Percentiles rank a stretch among this genome's conserved stretches.
Conservation (phyloP, 2,329 filamentous ascomycete species). For the Fusarium multiceps region DNA sequence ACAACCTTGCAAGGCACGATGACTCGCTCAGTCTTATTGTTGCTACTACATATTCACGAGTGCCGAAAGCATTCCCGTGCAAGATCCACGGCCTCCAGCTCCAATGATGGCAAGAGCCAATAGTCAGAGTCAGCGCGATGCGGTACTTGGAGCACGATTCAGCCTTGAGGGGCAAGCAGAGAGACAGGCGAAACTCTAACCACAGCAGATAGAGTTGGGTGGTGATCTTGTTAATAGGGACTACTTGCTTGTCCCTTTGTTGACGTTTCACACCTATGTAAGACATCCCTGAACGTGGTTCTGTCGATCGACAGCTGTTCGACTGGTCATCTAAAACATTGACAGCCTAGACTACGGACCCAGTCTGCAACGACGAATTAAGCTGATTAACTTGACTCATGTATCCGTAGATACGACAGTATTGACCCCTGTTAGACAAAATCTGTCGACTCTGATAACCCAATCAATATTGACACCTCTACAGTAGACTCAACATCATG, state of each 20-base stretch:
- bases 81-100: conserved; percentile 14
- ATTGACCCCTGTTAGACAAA: conserved; percentile 2
- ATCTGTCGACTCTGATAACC: neutral
- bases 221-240: conserved; percentile 20
- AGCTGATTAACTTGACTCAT: conserved; percentile 31
- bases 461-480: conserved; percentile 6
- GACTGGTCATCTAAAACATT: neutral
- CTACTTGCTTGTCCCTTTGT: conserved; percentile 8
- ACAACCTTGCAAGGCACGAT: neutral
- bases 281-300: neutral
- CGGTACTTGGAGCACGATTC: conserved; percentile 7
- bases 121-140: neutral
- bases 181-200: conserved; percentile 27
- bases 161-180: conserved; percentile 31
- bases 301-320: conserved; percentile 5
- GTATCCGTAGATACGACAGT: neutral
- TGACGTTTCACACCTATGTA: conserved; percentile 11
- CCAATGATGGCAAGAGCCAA: conserved; percentile 30
- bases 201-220: conserved; percentile 9
- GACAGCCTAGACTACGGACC: neutral
- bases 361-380: neutral
- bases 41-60: neutral
- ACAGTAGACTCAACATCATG: neutral
- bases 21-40: conserved; percentile 20
- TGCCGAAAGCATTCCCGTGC: conserved; percentile 6